Percentiles rank a stretch among this genome's conserved stretches.
These are phyloP conservation scores for Leccinum pallidistipes DNA, from an alignment of 1,284 basidiomycete species.

Conservation along the genomic window DNA sequence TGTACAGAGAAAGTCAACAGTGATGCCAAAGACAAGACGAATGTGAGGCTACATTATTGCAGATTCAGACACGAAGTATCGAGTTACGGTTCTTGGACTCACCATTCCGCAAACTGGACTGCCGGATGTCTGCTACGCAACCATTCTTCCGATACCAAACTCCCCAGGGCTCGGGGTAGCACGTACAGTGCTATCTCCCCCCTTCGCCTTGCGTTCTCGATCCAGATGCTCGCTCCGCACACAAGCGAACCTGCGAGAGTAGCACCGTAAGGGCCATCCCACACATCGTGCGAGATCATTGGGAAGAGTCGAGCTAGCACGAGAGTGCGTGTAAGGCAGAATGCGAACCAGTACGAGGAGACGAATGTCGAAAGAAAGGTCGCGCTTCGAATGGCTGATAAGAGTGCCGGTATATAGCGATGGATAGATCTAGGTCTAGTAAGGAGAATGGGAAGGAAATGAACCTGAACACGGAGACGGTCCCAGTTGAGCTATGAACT, in stretches of 20 bases:
- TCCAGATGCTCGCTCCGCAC: slow-evolving; percentile 76
- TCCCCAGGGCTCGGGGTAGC: slow-evolving; percentile 63
- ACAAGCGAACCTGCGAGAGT: slow-evolving; percentile 63
- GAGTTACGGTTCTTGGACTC: slow-evolving; percentile 16
- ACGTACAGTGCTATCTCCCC: slow-evolving; percentile 81
- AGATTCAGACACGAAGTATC: slow-evolving; percentile 11
- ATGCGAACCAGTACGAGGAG: slow-evolving; percentile 63
- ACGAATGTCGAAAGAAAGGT: slow-evolving; percentile 72
- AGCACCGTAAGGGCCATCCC: slow-evolving; percentile 72
- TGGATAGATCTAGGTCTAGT: slow-evolving; percentile 53
- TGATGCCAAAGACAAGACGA: slow-evolving; percentile 61
- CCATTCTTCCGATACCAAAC: slow-evolving; percentile 57
- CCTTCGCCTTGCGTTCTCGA: slow-evolving; percentile 65
- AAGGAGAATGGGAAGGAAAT: slow-evolving; percentile 63
- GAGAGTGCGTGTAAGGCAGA: slow-evolving; percentile 67
- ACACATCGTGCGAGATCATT: slow-evolving; percentile 67
- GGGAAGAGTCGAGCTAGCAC: slow-evolving; percentile 62
- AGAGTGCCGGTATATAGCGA: slow-evolving; percentile 41
- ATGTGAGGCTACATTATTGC: slow-evolving; percentile 40
- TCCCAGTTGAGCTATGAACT: background rate
- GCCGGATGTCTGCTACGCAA: slow-evolving; percentile 42
- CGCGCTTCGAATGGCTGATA: slow-evolving; percentile 61
- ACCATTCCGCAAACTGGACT: slow-evolving; percentile 55
- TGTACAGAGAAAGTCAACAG: slow-evolving; percentile 65
- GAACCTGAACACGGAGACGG: slow-evolving; percentile 46